These are phyloP conservation scores for Durusdinium trenchii DNA, from an alignment of 73 alveolate species.

Conservation along the genomic window DNA sequence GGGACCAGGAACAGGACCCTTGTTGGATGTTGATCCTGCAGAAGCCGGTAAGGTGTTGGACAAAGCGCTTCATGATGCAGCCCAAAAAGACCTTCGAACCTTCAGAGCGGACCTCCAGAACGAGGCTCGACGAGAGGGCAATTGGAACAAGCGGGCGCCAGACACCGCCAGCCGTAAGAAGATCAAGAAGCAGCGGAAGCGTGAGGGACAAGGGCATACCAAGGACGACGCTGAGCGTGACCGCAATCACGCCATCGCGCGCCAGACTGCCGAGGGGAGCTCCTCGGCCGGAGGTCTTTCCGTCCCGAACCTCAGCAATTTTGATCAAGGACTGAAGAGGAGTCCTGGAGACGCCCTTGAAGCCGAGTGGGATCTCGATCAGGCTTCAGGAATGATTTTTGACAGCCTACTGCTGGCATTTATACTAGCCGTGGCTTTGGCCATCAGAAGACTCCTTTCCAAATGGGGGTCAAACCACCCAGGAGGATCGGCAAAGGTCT, in stretches of 20 bases:
- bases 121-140: not conserved
- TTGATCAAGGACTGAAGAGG: too few relatives aligned
- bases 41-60: not conserved
- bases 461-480: too few relatives aligned
- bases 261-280: conserved; percentile 38
- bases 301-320: not conserved
- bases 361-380: too few relatives aligned
- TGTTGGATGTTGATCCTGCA: not conserved
- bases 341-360: too few relatives aligned
- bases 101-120: not conserved
- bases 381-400: too few relatives aligned
- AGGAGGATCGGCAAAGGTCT: too few relatives aligned
- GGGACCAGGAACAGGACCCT: not conserved
- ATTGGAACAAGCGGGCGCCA: not conserved
- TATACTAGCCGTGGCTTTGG: too few relatives aligned
- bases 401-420: too few relatives aligned
- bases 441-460: too few relatives aligned
- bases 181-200: not conserved
- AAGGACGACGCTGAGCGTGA: conserved; percentile 15
- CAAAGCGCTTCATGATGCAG: not conserved
- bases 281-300: conserved; percentile 40
- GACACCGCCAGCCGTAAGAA: not conserved
- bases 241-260: conserved; percentile 53
- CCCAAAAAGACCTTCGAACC: not conserved
- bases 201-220: not conserved